Evolutionary conservation across 352 stramenopile species (phyloP).

Genomic region (Phytopythium vexans): DNA sequence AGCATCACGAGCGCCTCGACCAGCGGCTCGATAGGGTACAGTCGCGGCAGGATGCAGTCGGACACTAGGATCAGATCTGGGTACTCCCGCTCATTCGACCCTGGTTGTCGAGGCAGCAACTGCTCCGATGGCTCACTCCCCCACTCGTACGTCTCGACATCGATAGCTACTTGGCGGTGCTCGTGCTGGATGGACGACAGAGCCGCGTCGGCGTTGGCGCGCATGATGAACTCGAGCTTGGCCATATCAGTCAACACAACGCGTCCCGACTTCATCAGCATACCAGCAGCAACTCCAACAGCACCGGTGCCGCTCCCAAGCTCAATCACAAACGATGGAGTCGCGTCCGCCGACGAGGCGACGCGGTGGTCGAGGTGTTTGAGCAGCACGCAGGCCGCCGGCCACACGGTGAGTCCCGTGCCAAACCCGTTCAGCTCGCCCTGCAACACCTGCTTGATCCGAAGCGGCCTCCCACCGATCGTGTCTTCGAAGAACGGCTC

Average conservation of each 20-base stretch:
- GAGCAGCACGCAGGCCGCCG: slow-evolving; percentile 72
- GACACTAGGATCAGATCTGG: slow-evolving; percentile 90
- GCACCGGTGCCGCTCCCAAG: slow-evolving; percentile 91
- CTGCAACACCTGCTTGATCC: slow-evolving; percentile 72
- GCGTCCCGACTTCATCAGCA: slow-evolving; percentile 66
- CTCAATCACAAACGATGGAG: slow-evolving; percentile 68
- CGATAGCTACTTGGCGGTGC: slow-evolving; percentile 30
- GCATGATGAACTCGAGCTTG: slow-evolving; percentile 87
- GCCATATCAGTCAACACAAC: slow-evolving; percentile 91
- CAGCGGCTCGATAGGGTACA: slow-evolving; percentile 95
- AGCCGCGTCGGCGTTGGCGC: slow-evolving; percentile 76
- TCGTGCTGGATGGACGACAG: slow-evolving; percentile 1
- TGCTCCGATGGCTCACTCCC: slow-evolving; percentile 37
- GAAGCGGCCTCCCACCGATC: slow-evolving; percentile 35
- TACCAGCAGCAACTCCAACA: slow-evolving; percentile 84
- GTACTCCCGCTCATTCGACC: slow-evolving; percentile 9
- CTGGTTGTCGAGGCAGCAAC: slow-evolving; percentile 20
- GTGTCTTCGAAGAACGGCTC: slow-evolving; percentile 59
- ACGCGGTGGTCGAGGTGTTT: slow-evolving; percentile 76
- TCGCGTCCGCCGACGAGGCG: slow-evolving; percentile 6
- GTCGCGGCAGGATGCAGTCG: slow-evolving; percentile 94
- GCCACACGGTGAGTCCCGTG: slow-evolving; percentile 81
- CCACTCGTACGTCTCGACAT: slow-evolving; percentile 90
- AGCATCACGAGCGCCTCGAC: slow-evolving; percentile 86
- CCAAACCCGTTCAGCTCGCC: slow-evolving; percentile 80